Evolutionary conservation across 2,329 filamentous ascomycete species (phyloP), one percentile per base, ranked within the genome.

Genomic region (Diaporthe nobilis): DNA sequence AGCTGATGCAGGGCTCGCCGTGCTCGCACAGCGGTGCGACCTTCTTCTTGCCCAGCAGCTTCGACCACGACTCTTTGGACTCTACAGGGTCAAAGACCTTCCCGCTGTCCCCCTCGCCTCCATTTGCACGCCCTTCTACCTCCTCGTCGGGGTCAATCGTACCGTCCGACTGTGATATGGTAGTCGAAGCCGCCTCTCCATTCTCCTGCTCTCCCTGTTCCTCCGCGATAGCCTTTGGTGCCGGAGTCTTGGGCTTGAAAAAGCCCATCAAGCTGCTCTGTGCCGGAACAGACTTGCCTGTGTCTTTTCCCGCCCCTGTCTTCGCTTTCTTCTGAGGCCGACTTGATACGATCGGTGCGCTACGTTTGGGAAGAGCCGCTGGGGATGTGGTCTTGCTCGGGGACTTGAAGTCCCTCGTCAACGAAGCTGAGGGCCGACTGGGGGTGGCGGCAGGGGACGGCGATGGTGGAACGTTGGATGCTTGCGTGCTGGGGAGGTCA

Each of bases 21-120:
- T 99, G 97, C 65, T 98, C 95, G 82, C 97, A 99, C 75, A 90
- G 90, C 1, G 97, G 97, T 1, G 91, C 88, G 1, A 91, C 86
- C 47, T 71, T 75, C 74, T 94, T 92, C 82, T 93, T 95, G 22
- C 92, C 91, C 77, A 98, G 92, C 20, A 98, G 88, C 82, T 93
- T 95, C 6, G 92, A 92, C 97, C 97, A 98, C 31, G 93, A 93
- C 81, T 97, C 93, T 82, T 95, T 96, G 61, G 90, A 90, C 77
- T 90, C 88, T 68, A 95, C 91, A 0, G 93, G 92, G 79, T 96
- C 94, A 76, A 93, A 87, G 2, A 91, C 86, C 74, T 83, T 87
- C 12, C 84, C 87, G 4, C 81, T 73, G 4, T 65, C 74, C 10
- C 15, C 67, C 7, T 55, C 49, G 20, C 22, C 47, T 13, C n/a